Percentiles rank a stretch among this genome's conserved stretches.
phyloP scores from a whole-genome alignment of 2,329 filamentous ascomycete species.

The Shiraia sp. region DNA sequence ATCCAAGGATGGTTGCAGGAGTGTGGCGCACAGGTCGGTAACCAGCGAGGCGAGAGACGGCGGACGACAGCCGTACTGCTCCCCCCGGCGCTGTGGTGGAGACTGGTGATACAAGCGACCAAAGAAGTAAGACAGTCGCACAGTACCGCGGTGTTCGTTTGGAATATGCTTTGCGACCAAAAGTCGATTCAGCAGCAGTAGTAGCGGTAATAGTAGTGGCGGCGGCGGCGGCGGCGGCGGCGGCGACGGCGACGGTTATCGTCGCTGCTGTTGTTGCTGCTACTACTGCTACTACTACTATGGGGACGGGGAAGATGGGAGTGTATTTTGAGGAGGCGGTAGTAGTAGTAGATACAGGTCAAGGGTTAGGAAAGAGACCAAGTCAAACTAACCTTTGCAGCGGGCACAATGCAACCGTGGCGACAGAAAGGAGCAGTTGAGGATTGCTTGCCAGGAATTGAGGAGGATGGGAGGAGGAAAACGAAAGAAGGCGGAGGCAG shows the following conservation, averaged over 20 bases:
- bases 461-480: constrained; percentile 5
- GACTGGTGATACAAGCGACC: constrained; percentile 35
- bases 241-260: constrained; percentile 16
- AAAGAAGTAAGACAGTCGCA: constrained; percentile 41
- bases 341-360: too few relatives aligned
- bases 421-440: too few relatives aligned
- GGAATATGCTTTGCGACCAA: constrained; percentile 24
- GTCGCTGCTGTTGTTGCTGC: too few relatives aligned
- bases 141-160: constrained; percentile 26
- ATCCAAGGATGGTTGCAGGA: constrained; percentile 37
- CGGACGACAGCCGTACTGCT: constrained; percentile 39
- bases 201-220: constrained; percentile 16
- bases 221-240: constrained; percentile 6
- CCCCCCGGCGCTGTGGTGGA: constrained; percentile 27
- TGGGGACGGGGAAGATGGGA: constrained; percentile 1
- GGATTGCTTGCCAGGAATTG: background rate
- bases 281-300: too few relatives aligned
- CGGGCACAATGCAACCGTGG: too few relatives aligned
- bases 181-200: background rate
- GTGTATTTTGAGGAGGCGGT: too few relatives aligned
- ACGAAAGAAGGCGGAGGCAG: too few relatives aligned
- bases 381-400: too few relatives aligned
- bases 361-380: too few relatives aligned
- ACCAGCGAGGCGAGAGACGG: constrained; percentile 36
- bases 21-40: constrained; percentile 42